phyloP scores from a whole-genome alignment of 805 yeast species.

The Starmera quercuum region DNA sequence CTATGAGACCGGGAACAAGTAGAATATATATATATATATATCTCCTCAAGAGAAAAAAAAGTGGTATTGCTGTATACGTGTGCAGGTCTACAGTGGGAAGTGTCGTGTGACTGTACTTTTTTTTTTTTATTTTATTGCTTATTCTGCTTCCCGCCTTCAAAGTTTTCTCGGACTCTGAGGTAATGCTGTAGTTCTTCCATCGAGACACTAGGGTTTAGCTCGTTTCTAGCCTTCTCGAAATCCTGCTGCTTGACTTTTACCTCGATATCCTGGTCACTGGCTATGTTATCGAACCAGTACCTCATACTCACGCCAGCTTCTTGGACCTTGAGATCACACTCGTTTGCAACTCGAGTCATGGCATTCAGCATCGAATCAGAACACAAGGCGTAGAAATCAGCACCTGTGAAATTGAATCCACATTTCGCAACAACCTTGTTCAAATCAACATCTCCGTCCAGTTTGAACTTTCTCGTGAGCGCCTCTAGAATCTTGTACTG shows the following conservation, averaged over 20 bases:
- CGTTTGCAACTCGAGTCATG: constrained; percentile 81
- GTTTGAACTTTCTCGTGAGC: constrained; percentile 70
- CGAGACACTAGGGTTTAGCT: constrained; percentile 79
- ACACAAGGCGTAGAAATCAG: constrained; percentile 94
- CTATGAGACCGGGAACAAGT: too few species aligned
- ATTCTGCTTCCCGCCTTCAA: too few species aligned
- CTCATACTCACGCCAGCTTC: constrained; percentile 48
- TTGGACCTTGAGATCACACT: constrained; percentile 60
- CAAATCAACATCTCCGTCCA: constrained; percentile 55
- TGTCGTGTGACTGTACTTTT: too few species aligned
- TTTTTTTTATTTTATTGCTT: too few species aligned
- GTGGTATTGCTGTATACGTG: too few species aligned
- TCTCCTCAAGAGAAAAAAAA: too few species aligned
- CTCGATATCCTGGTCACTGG: constrained; percentile 54
- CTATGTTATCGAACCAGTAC: constrained; percentile 87
- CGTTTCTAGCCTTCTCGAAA: constrained; percentile 66
- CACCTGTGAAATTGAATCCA: constrained; percentile 93
- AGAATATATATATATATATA: too few species aligned
- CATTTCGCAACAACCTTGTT: constrained; percentile 55
- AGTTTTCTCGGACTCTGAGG: constrained; percentile 65
- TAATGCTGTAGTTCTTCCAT: constrained; percentile 83
- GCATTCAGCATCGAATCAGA: constrained; percentile 95
- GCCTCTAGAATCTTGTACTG: constrained; percentile 84
- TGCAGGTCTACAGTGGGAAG: too few species aligned
- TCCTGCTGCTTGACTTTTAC: constrained; percentile 69